A percentile compares a stretch with the other conserved stretches of the same genome.
phyloP scores from a whole-genome alignment of 2,329 filamentous ascomycete genomes.

The Amauroascus niger region DNA sequence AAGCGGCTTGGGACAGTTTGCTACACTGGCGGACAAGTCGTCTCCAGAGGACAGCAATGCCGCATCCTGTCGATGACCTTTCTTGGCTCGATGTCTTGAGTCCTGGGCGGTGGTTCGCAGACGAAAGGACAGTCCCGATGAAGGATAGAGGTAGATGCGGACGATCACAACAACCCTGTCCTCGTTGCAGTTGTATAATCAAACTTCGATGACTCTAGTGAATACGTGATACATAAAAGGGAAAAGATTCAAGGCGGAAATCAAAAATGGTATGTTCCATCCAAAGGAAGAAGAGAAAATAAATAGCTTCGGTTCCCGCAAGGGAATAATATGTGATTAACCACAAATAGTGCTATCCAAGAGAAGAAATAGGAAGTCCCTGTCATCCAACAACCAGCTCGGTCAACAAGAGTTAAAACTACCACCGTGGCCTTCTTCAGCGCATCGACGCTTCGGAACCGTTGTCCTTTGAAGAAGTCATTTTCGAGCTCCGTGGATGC shows the following conservation, averaged over 20 bases:
- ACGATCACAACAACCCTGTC: too few relatives aligned
- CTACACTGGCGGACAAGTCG: neutral
- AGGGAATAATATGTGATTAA: neutral
- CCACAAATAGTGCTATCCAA: constrained; percentile 1
- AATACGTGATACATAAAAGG: neutral
- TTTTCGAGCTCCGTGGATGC: neutral
- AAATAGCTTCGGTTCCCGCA: neutral
- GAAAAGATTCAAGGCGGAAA: neutral
- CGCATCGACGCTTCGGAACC: neutral
- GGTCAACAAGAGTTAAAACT: constrained; percentile 7
- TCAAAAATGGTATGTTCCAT: neutral
- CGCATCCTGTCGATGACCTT: too few relatives aligned
- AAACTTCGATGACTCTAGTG: neutral
- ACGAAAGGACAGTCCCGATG: too few relatives aligned
- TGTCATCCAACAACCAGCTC: constrained; percentile 11
- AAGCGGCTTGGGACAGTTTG: too few relatives aligned
- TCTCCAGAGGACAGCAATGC: too few relatives aligned
- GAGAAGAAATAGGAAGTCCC: neutral
- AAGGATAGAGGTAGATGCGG: too few relatives aligned
- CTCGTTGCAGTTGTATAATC: neutral
- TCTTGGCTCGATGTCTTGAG: too few relatives aligned
- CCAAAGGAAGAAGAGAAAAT: neutral
- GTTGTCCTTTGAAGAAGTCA: neutral
- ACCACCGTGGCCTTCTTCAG: neutral
- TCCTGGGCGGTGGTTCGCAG: too few relatives aligned